Evolutionary conservation across 2,329 filamentous ascomycete species (phyloP).

Genomic region (Pyrenochaeta sp.): DNA sequence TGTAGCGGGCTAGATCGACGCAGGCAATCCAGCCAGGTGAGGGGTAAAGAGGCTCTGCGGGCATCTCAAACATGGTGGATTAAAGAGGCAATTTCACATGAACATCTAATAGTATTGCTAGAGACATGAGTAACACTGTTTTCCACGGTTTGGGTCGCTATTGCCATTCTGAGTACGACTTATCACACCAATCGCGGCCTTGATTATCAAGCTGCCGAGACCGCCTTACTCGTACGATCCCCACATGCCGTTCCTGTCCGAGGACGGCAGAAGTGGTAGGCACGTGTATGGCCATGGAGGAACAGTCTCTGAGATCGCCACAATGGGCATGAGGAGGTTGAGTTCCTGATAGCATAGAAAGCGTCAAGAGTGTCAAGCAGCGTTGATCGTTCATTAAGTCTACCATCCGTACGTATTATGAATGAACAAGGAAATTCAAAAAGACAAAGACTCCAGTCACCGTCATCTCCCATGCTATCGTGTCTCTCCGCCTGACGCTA

Average conservation of each 20-base stretch:
- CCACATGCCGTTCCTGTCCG: constrained; percentile 20
- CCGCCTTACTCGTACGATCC: constrained; percentile 12
- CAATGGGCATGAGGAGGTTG: not conserved
- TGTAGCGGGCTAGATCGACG: constrained; percentile 21
- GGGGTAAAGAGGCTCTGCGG: constrained; percentile 30
- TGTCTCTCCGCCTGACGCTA: constrained; percentile 9
- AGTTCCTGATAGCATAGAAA: not conserved
- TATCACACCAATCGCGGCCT: constrained; percentile 7
- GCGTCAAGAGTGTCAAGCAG: not conserved
- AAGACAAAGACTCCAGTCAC: not conserved
- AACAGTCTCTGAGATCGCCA: not conserved
- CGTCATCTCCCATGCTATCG: not conserved
- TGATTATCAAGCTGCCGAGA: constrained; percentile 17
- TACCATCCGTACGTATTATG: not conserved
- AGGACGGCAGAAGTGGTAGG: constrained; percentile 13
- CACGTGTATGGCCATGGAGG: constrained; percentile 4
- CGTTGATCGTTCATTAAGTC: not conserved
- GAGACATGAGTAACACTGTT: too few relatives aligned
- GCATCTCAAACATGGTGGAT: constrained; percentile 1
- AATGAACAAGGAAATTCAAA: not conserved
- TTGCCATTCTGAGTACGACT: not conserved
- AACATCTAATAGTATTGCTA: not conserved
- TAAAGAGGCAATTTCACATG: constrained; percentile 3
- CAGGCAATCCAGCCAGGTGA: constrained; percentile 16
- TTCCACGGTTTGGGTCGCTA: not conserved